Percentiles rank a stretch among this genome's conserved stretches.
Conservation (phyloP, 2,329 filamentous ascomycete genomes). For the Mycogone perniciosa region DNA sequence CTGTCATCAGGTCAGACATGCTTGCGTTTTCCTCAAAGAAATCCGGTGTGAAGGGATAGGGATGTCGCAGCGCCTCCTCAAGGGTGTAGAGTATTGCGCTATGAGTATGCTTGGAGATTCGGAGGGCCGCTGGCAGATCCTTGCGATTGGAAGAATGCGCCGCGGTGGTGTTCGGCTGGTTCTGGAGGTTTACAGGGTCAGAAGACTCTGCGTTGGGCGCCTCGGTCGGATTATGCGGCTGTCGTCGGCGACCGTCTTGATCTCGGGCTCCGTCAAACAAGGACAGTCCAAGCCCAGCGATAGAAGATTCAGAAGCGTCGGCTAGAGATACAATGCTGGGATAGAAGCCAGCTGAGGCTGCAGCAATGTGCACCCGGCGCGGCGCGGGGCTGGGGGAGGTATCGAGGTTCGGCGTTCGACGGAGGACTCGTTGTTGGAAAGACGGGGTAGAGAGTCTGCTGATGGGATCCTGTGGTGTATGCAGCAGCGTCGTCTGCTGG, state of each 20-base stretch:
- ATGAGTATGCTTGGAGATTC: slow-evolving; percentile 77
- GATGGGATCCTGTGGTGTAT: slow-evolving; percentile 29
- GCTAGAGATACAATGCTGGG: slow-evolving; percentile 29
- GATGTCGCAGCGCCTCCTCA: slow-evolving; percentile 81
- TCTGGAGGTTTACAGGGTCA: slow-evolving; percentile 22
- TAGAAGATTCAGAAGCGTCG: slow-evolving; percentile 16
- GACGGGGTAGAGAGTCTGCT: slow-evolving; percentile 40
- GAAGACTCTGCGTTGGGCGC: slow-evolving; percentile 36
- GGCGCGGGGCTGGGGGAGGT: slow-evolving; percentile 38
- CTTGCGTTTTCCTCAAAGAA: slow-evolving; percentile 79
- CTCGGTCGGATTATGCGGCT: slow-evolving; percentile 45
- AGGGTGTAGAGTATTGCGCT: slow-evolving; percentile 88
- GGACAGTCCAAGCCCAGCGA: slow-evolving; percentile 38
- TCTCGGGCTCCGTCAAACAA: slow-evolving; percentile 16
- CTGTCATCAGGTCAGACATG: slow-evolving; percentile 76
- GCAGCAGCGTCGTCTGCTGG: slow-evolving; percentile 31
- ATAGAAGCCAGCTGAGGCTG: slow-evolving; percentile 42
- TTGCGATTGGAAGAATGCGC: slow-evolving; percentile 25
- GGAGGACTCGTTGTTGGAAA: slow-evolving; percentile 41
- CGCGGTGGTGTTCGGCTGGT: slow-evolving; percentile 18
- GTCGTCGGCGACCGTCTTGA: slow-evolving; percentile 27
- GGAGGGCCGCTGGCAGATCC: slow-evolving; percentile 38
- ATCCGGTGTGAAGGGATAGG: slow-evolving; percentile 77
- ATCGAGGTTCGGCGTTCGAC: slow-evolving; percentile 47
- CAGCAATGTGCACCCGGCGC: slow-evolving; percentile 39